Conservation (phyloP, 345 rosid genomes). For the Gossypioides kirkii region DNA sequence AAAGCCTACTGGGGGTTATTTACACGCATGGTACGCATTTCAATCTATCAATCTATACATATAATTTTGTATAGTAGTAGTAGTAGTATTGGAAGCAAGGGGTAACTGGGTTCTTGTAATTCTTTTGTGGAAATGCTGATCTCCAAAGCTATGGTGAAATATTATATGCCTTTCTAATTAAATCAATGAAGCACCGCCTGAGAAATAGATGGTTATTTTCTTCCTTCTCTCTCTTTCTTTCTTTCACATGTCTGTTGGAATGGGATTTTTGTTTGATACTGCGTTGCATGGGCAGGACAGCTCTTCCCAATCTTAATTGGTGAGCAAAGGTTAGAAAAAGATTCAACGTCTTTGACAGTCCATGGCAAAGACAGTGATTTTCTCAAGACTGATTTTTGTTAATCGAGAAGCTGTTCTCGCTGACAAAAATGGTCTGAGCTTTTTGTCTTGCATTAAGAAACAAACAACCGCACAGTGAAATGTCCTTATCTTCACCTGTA, state of each 20-base stretch:
- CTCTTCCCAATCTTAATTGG: neutral
- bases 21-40: constrained; percentile 2
- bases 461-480: constrained; percentile 1
- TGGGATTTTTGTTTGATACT: constrained; percentile 2
- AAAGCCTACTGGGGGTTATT: constrained; percentile 7
- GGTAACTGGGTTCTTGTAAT: constrained; percentile 17
- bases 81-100: constrained; percentile 17
- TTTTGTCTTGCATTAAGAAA: constrained; percentile 5
- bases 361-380: neutral
- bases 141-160: constrained; percentile 9
- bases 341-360: neutral
- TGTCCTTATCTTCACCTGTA: neutral
- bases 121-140: constrained; percentile 22
- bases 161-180: neutral
- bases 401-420: neutral
- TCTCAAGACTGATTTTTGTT: neutral
- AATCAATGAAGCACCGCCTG: constrained; percentile 18
- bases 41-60: neutral
- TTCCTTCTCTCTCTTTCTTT: neutral
- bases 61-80: constrained; percentile 7
- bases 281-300: neutral
- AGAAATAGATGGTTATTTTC: neutral
- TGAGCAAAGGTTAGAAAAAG: neutral
- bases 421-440: neutral
- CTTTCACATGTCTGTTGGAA: neutral